Evolutionary conservation across 257 asterid genomes (phyloP), one percentile per base, ranked within the genome.

Genomic region (Plantago major): DNA sequence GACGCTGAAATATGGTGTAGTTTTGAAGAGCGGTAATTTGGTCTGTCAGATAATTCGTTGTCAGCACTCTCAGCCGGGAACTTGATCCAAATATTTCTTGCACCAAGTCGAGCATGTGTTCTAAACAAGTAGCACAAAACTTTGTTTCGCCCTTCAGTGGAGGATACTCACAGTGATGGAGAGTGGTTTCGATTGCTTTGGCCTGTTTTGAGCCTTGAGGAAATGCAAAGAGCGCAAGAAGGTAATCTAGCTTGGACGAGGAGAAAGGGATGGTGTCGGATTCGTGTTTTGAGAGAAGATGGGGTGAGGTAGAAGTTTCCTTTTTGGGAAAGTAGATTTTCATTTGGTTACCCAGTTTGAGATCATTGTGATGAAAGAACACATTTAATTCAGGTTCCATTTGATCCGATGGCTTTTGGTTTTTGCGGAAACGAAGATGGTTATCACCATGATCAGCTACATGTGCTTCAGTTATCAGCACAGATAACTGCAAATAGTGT

Each of bases 111-210:
- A 91, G 75, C 94, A 91, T 68, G 67, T 78, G 75, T 40, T 91
- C 96, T 4, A 91, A 55, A 0, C 96, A 84, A 7, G 92, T 74
- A 40, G 94, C 88, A 44, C 98, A 91, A 64, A 82, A 86, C 55
- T 86, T 91, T n/a, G 76, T 73, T 59, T 91, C 98, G 0, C 90
- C 89, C 45, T 65, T 49, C 26, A 82, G 51, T 0, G 98, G 81
- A 9, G 78, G 71, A 65, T 58, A 60, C 56, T 91, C 96, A 9
- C 96, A 90, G 76, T 85, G 98, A 42, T 59, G 60, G 13, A 90
- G 95, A 0, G 98, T 84, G 9, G 68, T 57, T 62, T 48, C 45
- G 71, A 91, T 73, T 58, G 96, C 95, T 48, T 26, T 33, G 66
- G 96, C 95, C 55, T 86, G 96, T 4, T 78, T 64, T 19, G 95